Conservation (phyloP, 139 green algal species). For the Spirogloea muscicola region DNA sequence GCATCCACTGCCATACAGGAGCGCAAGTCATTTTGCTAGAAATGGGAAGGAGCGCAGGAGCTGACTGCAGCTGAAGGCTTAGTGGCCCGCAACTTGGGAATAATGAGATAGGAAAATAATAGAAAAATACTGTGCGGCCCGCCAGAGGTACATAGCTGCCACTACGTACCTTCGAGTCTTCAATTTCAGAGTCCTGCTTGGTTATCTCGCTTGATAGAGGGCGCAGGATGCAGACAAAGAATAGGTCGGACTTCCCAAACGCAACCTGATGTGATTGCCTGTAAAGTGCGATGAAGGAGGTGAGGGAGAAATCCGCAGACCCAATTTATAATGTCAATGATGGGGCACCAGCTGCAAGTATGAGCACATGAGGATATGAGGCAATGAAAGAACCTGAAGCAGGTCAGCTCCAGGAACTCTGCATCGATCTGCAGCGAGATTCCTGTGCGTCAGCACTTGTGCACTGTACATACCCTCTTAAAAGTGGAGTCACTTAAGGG, state of each 20-base stretch:
- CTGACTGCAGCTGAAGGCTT: too few relatives aligned
- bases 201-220: constrained; percentile 23
- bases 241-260: constrained; percentile 54
- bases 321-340: background rate
- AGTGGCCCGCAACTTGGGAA: too few relatives aligned
- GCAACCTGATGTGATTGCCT: constrained; percentile 43
- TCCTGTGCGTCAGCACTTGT: background rate
- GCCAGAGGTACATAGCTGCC: too few relatives aligned
- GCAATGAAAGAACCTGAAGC: constrained; percentile 13
- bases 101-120: too few relatives aligned
- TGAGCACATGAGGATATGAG: background rate
- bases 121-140: too few relatives aligned
- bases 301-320: background rate
- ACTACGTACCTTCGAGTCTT: constrained; percentile 28
- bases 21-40: too few relatives aligned
- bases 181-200: constrained; percentile 36
- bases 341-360: background rate
- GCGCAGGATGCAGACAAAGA: constrained; percentile 48
- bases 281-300: background rate
- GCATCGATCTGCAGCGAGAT: constrained; percentile 18
- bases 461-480: background rate
- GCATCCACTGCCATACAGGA: too few relatives aligned
- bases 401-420: constrained; percentile 29
- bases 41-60: too few relatives aligned
- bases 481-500: background rate